Evolutionary conservation across 257 asterid genomes (phyloP).

Genomic region (Solanum pinnatisectum): DNA sequence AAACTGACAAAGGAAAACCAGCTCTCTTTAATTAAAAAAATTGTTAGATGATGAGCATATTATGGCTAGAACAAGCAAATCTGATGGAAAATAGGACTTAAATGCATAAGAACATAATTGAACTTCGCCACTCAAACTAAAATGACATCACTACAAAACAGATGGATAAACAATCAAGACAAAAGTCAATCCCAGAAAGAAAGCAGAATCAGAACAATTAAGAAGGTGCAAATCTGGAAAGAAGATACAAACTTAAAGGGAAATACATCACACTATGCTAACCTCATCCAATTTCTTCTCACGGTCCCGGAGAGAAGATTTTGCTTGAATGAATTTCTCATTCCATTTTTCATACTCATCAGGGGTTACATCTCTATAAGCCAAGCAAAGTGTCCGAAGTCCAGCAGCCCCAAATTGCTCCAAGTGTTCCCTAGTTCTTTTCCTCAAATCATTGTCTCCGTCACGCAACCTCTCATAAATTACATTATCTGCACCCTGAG

Average conservation of each 20-base stretch:
- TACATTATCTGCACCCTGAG: conserved; percentile 97
- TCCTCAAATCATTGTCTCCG: conserved; percentile 64
- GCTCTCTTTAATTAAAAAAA: not conserved
- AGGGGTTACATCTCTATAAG: conserved; percentile 63
- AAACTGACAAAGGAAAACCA: not conserved
- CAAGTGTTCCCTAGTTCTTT: conserved; percentile 79
- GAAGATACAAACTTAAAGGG: not conserved
- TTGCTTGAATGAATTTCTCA: conserved; percentile 92
- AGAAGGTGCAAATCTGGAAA: not conserved
- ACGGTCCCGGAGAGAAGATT: conserved; percentile 91
- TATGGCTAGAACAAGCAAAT: not conserved
- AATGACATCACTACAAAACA: not conserved
- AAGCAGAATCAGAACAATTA: not conserved
- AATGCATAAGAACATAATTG: not conserved
- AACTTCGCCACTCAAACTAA: too few relatives aligned
- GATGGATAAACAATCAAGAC: not conserved
- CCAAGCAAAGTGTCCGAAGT: conserved; percentile 94
- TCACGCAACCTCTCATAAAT: conserved; percentile 76
- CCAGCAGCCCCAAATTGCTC: conserved; percentile 99
- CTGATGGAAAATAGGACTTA: not conserved
- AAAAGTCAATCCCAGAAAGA: not conserved
- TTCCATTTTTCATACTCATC: conserved; percentile 88
- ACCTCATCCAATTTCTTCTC: conserved; percentile 99
- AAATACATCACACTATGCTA: not conserved
- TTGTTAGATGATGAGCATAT: not conserved